These are phyloP conservation scores for Penicillium brasilianum DNA, from an alignment of 2,329 filamentous ascomycete genomes.

Conservation along the genomic window DNA sequence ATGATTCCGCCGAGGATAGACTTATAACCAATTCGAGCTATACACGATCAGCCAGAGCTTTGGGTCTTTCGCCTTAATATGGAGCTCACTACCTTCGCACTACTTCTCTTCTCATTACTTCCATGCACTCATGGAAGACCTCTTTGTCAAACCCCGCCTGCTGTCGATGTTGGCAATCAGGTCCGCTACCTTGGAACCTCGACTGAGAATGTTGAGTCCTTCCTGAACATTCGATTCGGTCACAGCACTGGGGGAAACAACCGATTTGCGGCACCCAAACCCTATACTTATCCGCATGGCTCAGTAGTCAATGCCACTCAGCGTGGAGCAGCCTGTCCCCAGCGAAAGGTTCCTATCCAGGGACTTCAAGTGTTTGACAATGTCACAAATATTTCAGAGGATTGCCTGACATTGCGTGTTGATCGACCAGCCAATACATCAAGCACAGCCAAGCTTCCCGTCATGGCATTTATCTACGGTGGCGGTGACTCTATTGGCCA, in stretches of 20 bases:
- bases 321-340: conserved; percentile 19
- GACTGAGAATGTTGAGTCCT: conserved; percentile 13
- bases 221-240: conserved; percentile 21
- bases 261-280: conserved; percentile 17
- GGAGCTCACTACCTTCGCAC: not conserved
- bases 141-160: conserved; percentile 5
- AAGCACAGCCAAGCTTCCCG: conserved; percentile 14
- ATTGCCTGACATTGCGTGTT: conserved; percentile 18
- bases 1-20: not conserved
- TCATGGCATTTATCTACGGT: conserved; percentile 23
- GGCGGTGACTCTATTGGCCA: conserved; percentile 20
- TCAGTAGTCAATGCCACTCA: conserved; percentile 17
- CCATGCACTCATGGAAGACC: not conserved
- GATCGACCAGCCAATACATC: conserved; percentile 15
- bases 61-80: not conserved
- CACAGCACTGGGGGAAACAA: conserved; percentile 14
- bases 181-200: conserved; percentile 11
- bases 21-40: not conserved
- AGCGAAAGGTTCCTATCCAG: conserved; percentile 14
- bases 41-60: not conserved
- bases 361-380: conserved; percentile 18
- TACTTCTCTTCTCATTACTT: conserved; percentile 3
- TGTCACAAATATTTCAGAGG: conserved; percentile 19
- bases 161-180: conserved; percentile 1
- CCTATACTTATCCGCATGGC: conserved; percentile 14